Percentiles rank a stretch among this genome's conserved stretches.
phyloP scores from a whole-genome alignment of 345 rosid species.

The Linum trigynum region DNA sequence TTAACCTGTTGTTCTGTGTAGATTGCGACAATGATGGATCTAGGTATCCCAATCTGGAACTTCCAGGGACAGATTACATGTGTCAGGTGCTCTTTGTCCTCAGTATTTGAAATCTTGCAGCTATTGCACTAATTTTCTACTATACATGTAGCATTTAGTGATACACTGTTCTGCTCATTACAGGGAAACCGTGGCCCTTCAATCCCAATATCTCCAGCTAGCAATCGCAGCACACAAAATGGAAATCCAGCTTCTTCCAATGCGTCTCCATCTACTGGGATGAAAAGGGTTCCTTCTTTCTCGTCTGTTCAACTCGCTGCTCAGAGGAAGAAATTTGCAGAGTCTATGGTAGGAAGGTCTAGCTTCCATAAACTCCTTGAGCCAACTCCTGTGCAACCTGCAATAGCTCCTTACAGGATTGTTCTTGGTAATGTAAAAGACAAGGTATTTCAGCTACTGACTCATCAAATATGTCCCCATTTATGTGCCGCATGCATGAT shows the following conservation, averaged over 20 bases:
- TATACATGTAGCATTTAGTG: neutral
- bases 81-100: constrained; percentile 34
- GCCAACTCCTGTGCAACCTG: constrained; percentile 77
- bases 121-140: neutral
- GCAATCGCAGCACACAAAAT: constrained; percentile 22
- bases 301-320: constrained; percentile 43
- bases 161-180: neutral
- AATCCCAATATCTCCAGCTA: constrained; percentile 22
- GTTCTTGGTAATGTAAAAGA: constrained; percentile 91
- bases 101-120: neutral
- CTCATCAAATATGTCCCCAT: too few species aligned
- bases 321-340: constrained; percentile 71
- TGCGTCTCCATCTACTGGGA: constrained; percentile 27
- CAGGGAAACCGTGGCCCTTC: constrained; percentile 36
- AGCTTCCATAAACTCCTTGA: constrained; percentile 95
- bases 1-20: constrained; percentile 20
- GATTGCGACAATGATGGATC: constrained; percentile 57
- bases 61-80: constrained; percentile 50
- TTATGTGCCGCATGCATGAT: too few species aligned
- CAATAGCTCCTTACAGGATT: constrained; percentile 86
- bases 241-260: constrained; percentile 36
- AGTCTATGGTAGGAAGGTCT: constrained; percentile 70
- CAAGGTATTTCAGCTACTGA: constrained; percentile 38
- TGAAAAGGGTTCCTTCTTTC: constrained; percentile 37
- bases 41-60: constrained; percentile 61